Percentiles rank a stretch among this genome's conserved stretches.
phyloP scores from a whole-genome alignment of 495 filamentous ascomycete genomes.

The Bacidia rubella region DNA sequence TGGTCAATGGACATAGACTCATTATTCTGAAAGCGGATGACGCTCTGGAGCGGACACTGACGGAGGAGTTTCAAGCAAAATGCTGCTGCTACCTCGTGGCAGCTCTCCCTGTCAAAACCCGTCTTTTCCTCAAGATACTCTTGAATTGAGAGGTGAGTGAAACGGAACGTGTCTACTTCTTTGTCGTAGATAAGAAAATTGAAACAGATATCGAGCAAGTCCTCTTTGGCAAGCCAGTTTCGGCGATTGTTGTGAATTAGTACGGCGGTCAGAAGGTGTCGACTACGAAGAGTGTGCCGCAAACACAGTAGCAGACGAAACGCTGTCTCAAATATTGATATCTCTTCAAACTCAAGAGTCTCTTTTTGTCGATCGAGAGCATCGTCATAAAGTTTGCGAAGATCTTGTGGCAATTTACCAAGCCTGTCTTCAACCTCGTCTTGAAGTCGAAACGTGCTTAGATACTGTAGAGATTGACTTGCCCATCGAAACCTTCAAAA shows the following conservation, averaged over 20 bases:
- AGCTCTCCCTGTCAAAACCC: background rate
- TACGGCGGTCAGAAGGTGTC: background rate
- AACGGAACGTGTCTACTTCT: slow-evolving; percentile 16
- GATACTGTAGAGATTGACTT: slow-evolving; percentile 22
- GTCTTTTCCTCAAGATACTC: slow-evolving; percentile 15
- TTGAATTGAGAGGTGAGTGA: slow-evolving; percentile 20
- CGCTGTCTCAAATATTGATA: background rate
- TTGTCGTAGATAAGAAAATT: slow-evolving; percentile 21
- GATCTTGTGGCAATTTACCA: slow-evolving; percentile 18
- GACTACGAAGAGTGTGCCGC: background rate
- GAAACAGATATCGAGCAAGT: slow-evolving; percentile 17
- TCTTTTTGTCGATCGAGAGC: background rate
- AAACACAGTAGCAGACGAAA: background rate
- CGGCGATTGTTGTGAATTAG: background rate
- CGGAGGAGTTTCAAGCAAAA: background rate
- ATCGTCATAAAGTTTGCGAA: slow-evolving; percentile 16
- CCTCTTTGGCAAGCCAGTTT: background rate
- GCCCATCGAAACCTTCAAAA: slow-evolving; percentile 26
- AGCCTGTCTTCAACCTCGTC: slow-evolving; percentile 15
- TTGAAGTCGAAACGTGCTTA: slow-evolving; percentile 18
- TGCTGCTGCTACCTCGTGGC: slow-evolving; percentile 3
- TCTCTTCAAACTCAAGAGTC: background rate
- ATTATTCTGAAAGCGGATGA: too few relatives aligned
- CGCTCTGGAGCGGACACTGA: too few relatives aligned
- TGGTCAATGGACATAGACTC: too few relatives aligned